Percentiles rank a stretch among this genome's conserved stretches.
These are phyloP conservation scores for Crithidia mellificae DNA, from an alignment of 208 protist genomes.

Conservation along the genomic window DNA sequence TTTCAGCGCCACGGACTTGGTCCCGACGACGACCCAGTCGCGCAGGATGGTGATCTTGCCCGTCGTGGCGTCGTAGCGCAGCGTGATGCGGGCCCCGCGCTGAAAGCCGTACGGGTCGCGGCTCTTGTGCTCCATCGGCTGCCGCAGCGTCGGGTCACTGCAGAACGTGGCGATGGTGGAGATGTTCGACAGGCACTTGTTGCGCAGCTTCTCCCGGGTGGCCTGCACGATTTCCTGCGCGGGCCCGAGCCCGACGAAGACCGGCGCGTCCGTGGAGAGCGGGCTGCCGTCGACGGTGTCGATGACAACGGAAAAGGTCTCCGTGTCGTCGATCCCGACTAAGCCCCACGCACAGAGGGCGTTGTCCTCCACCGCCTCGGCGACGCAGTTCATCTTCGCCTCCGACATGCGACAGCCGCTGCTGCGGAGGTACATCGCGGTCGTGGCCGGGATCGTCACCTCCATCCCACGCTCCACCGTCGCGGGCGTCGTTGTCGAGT, in stretches of 20 bases:
- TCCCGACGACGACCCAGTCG: conserved; percentile 81
- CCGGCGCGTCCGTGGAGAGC: conserved; percentile 54
- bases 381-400: conserved; percentile 76
- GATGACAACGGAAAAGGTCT: conserved; percentile 64
- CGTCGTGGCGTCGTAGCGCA: conserved; percentile 58
- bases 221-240: conserved; percentile 62
- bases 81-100: conserved; percentile 68
- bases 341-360: conserved; percentile 86
- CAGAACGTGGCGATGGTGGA: conserved; percentile 50
- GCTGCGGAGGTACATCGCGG: conserved; percentile 78
- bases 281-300: conserved; percentile 62
- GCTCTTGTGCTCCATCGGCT: conserved; percentile 53
- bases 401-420: conserved; percentile 70
- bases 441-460: conserved; percentile 66
- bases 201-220: conserved; percentile 69
- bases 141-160: conserved; percentile 75
- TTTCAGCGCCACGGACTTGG: conserved; percentile 39
- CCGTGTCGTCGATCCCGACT: conserved; percentile 36
- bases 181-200: conserved; percentile 48
- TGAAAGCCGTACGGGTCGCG: conserved; percentile 72
- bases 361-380: conserved; percentile 64
- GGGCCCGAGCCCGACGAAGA: conserved; percentile 76
- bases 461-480: conserved; percentile 60
- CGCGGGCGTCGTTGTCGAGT: conserved; percentile 56
- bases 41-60: conserved; percentile 56